Conservation (phyloP, 139 green algal species). For the Picochlorum sp. region DNA sequence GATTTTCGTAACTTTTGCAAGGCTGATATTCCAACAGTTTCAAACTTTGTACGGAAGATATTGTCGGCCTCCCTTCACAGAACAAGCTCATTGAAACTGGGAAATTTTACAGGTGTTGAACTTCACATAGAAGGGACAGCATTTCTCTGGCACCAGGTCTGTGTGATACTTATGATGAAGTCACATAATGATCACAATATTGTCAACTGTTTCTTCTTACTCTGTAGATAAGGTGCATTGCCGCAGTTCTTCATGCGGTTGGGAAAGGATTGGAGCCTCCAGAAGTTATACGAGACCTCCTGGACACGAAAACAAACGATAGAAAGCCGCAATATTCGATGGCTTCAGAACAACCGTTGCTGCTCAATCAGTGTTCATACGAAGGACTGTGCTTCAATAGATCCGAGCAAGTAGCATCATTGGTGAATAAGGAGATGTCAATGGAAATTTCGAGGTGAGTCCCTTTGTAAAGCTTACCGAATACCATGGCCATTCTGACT, state of each 20-base stretch:
- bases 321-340: constrained; percentile 77
- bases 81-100: background rate
- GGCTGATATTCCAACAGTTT: constrained; percentile 41
- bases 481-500: too few relatives aligned
- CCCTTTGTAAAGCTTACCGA: background rate
- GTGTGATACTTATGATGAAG: background rate
- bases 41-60: constrained; percentile 53
- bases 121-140: constrained; percentile 45
- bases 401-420: constrained; percentile 2
- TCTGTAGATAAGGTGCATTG: constrained; percentile 78
- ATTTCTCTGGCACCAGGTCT: constrained; percentile 83
- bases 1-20: constrained; percentile 98
- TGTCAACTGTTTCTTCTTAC: constrained; percentile 29
- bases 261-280: constrained; percentile 68
- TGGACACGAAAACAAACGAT: constrained; percentile 53
- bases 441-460: constrained; percentile 15
- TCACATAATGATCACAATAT: constrained; percentile 6
- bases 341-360: constrained; percentile 66
- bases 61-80: constrained; percentile 21
- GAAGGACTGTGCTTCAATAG: constrained; percentile 19
- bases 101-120: constrained; percentile 36
- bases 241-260: constrained; percentile 84
- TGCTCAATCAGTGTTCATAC: constrained; percentile 62
- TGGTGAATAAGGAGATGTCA: constrained; percentile 12
- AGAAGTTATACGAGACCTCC: constrained; percentile 50